Base-by-base conservation (phyloP, 495 filamentous ascomycete genomes). In the Aspergillus ellipticus region DNA sequence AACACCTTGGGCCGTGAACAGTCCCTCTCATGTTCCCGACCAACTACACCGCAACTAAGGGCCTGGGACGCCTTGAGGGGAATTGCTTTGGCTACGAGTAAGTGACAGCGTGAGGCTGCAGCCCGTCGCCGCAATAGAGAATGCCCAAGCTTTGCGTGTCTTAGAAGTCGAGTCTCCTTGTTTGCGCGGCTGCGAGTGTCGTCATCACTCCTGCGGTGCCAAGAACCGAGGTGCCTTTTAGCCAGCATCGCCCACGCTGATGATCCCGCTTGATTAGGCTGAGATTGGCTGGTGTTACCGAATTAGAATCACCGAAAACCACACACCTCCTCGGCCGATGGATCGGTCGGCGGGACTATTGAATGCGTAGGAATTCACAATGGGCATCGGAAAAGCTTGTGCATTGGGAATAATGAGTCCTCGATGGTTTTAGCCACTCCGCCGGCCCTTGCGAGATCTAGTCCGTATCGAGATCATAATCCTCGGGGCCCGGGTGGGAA, bases 101-200 rank as follows among this genome's bases (percentile, higher is more conserved):
- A 47, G n/a, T 24, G 13, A 24, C 51, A 7, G 17, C 7, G 7
- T 28, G 24, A 39, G 35, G n/a, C 35, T 39, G 35, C 35, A 39
- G 13, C 3, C 35, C 10, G 33, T 3, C 9, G 33, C 33, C 11
- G 33, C 33, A 35, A 35, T 15, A 15, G 3, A 35, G 33, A 10
- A 35, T 11, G 33, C 33, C 13, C 11, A 42, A 54, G 52, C 22
- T 45, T 37, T 35, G 31, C 31, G 26, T 60, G 53, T 60, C 49
- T 60, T 43, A 53, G 53, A 56, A 31, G 41, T 49, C 3, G 35
- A 49, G 24, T 46, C 42, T 41, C 49, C 51, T 55, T 58, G 53
- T 35, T 49, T 35, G 15, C 28, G 42, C 21, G 42, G 51, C 59
- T 51, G 53, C 56, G 29, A n/a, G 53, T 63, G 56, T 63, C 53